These are phyloP conservation scores for Sphagnum tenellum DNA, from an alignment of 225 moss, liverwort and hornwort species.

Conservation along the genomic window DNA sequence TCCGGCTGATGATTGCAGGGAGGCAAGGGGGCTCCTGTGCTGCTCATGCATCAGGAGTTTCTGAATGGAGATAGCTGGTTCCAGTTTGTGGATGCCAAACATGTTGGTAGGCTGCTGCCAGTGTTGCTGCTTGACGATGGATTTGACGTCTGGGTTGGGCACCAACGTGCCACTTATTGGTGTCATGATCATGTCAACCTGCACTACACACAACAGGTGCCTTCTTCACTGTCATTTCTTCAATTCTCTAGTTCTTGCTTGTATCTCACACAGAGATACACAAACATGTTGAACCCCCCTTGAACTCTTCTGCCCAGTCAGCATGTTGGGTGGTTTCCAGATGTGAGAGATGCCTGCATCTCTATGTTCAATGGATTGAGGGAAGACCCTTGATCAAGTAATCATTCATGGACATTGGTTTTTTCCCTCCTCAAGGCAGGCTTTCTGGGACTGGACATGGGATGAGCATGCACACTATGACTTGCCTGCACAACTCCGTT, in stretches of 20 bases:
- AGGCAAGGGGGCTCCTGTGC: conserved; percentile 39
- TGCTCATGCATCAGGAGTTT: conserved; percentile 74
- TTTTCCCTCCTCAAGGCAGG: conserved; percentile 4
- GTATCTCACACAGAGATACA: not conserved
- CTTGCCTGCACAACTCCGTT: conserved; percentile 21
- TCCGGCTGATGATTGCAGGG: conserved; percentile 7
- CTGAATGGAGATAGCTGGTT: conserved; percentile 66
- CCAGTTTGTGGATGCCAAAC: conserved; percentile 13
- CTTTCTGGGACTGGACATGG: conserved; percentile 40
- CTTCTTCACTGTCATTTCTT: not conserved
- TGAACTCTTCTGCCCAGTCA: too few relatives aligned
- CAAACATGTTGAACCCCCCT: too few relatives aligned
- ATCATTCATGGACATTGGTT: not conserved
- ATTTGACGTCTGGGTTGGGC: conserved; percentile 84
- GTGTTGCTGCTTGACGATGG: conserved; percentile 54
- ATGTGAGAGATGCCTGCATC: too few relatives aligned
- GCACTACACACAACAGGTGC: conserved; percentile 23
- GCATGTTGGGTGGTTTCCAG: too few relatives aligned
- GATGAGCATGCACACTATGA: conserved; percentile 33
- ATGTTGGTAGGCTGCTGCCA: conserved; percentile 39
- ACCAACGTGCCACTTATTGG: conserved; percentile 79
- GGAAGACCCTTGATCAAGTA: too few relatives aligned
- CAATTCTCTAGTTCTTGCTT: not conserved
- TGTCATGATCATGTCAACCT: conserved; percentile 40
- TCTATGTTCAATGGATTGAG: too few relatives aligned